These are phyloP conservation scores for Diaporthe capsici DNA, from an alignment of 2,329 filamentous ascomycete species.

Conservation along the genomic window DNA sequence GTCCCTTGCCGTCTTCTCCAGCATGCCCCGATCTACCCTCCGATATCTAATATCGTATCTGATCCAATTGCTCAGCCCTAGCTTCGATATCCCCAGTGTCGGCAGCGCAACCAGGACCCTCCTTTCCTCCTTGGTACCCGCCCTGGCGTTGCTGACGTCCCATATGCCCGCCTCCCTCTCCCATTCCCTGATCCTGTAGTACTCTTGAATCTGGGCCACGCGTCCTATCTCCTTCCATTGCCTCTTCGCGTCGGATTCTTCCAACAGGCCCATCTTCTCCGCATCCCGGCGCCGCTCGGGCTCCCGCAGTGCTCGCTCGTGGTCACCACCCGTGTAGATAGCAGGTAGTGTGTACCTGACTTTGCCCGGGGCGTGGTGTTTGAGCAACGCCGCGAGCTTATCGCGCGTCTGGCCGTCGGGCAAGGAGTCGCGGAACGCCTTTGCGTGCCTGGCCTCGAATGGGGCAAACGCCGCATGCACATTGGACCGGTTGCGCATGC, in stretches of 20 bases:
- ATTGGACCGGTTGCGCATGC: slow-evolving; percentile 59
- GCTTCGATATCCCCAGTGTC: slow-evolving; percentile 63
- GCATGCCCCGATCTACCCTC: slow-evolving; percentile 59
- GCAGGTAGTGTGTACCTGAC: slow-evolving; percentile 69
- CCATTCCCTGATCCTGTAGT: background rate
- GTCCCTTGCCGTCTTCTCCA: slow-evolving; percentile 45
- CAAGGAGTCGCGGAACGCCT: slow-evolving; percentile 63
- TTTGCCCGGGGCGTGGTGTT: slow-evolving; percentile 67
- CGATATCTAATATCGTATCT: slow-evolving; percentile 65
- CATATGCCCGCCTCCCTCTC: background rate
- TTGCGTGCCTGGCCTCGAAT: slow-evolving; percentile 59
- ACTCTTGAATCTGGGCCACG: slow-evolving; percentile 4
- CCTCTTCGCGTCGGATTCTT: slow-evolving; percentile 8
- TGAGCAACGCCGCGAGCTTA: slow-evolving; percentile 60
- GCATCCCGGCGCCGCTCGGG: slow-evolving; percentile 44
- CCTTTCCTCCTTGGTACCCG: slow-evolving; percentile 37
- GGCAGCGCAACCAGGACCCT: slow-evolving; percentile 66
- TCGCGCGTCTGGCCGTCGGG: slow-evolving; percentile 46
- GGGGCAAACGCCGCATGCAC: slow-evolving; percentile 61
- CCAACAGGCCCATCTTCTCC: slow-evolving; percentile 28
- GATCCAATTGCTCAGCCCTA: slow-evolving; percentile 63
- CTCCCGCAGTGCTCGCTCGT: slow-evolving; percentile 45
- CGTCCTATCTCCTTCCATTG: slow-evolving; percentile 16
- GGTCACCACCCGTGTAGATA: slow-evolving; percentile 61
- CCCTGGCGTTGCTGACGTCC: background rate